phyloP scores from a whole-genome alignment of 2,329 filamentous ascomycete species.

The Penicillium janthinellum region DNA sequence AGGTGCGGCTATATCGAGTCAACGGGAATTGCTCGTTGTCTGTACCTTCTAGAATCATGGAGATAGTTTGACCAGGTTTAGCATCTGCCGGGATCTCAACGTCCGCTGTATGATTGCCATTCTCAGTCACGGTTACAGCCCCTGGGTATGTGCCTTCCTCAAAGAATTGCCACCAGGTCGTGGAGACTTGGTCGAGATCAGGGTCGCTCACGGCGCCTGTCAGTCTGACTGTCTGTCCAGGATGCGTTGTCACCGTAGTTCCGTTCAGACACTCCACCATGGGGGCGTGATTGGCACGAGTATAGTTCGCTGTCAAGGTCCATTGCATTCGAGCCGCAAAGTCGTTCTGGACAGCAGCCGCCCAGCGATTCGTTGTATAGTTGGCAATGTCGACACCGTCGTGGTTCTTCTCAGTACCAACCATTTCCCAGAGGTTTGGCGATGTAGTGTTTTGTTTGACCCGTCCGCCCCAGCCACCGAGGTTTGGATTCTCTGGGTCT shows the following conservation, averaged over 20 bases:
- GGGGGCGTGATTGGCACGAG: conserved; percentile 14
- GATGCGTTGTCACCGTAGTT: background rate
- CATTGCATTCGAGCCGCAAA: conserved; percentile 22
- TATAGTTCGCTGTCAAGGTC: conserved; percentile 16
- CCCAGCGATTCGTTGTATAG: conserved; percentile 16
- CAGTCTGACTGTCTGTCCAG: conserved; percentile 9
- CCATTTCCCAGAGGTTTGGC: conserved; percentile 11
- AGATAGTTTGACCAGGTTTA: conserved; percentile 13
- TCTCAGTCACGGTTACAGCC: conserved; percentile 3
- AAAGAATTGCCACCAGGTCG: conserved; percentile 18
- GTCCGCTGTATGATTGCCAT: background rate
- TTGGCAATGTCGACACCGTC: conserved; percentile 5
- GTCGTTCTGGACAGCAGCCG: conserved; percentile 16
- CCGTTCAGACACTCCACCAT: conserved; percentile 12
- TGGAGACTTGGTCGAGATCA: conserved; percentile 9
- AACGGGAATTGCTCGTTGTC: conserved; percentile 13
- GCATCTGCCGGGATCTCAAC: conserved; percentile 11
- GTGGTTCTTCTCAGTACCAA: conserved; percentile 6
- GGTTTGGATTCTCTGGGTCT: conserved; percentile 11
- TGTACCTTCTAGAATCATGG: conserved; percentile 15
- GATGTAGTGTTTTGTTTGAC: conserved; percentile 6
- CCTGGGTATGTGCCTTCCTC: conserved; percentile 16
- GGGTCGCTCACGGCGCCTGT: conserved; percentile 12
- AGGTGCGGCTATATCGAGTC: conserved; percentile 13
- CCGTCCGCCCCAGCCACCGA: conserved; percentile 18